Base-by-base conservation (phyloP, 2,329 filamentous ascomycete genomes). In the Nigrospora sphaerica region DNA sequence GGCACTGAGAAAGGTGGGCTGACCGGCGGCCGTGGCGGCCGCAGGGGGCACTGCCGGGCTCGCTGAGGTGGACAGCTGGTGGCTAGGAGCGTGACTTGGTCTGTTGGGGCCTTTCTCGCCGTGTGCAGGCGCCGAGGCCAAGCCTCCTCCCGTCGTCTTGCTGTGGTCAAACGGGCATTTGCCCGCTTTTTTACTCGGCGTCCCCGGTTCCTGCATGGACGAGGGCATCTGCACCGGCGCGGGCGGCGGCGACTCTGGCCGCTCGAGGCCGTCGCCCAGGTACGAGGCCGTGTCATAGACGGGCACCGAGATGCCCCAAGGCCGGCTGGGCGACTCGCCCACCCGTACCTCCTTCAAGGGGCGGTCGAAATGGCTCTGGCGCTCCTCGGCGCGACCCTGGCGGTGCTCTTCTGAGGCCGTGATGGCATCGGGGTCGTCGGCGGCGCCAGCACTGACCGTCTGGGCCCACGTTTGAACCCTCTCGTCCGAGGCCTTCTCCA, bases 291-390 rank as follows among this genome's bases (percentile, higher is more conserved):
- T 52, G 47, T 77, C 71, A 51, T 77, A 72, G 34, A 80, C 64
- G 3, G 91, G 91, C 0, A 96, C 84, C 6, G 81, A 80, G 44
- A 96, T 95, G 6, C 91, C 91, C 91, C 91, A 96, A 13, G 92
- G 92, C 39, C 92, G 78, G 63, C 87, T 95, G 6, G 92, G 92
- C 13, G 88, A 95, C 66, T 97, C 92, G 38, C 92, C 92, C 18
- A 97, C 83, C n/a, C 92, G 78, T 11, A 97, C 80, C 57, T 96
- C 92, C 60, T 92, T 88, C 44, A 97, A 65, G 0, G 87, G 83
- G 39, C 91, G 80, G 54, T 95, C 89, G 61, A 95, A 96, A 58
- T 84, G 86, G 47, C 83, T 77, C 52, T 82, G 74, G 47, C 89
- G 78, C 39, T 83, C 76, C 28, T 81, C 78, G 3, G 78, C 74